Percentiles rank a stretch among this genome's conserved stretches.
Conservation (phyloP, 2,329 filamentous ascomycete species). For the Pestalotiopsis sp. region DNA sequence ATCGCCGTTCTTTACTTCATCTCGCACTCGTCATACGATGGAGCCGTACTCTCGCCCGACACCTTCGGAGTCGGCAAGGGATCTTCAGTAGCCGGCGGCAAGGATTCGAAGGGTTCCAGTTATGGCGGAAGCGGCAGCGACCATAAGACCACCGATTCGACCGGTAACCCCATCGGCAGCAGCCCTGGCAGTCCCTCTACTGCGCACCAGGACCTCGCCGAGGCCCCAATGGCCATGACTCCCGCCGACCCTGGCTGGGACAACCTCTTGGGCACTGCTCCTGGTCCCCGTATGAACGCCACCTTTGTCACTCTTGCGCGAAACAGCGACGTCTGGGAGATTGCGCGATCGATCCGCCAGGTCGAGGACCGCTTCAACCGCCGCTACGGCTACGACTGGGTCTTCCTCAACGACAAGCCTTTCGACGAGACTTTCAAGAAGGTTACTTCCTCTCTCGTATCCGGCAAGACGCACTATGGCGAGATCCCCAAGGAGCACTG, state of each 20-base stretch:
- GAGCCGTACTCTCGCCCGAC: constrained; percentile 46
- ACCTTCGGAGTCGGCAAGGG: constrained; percentile 26
- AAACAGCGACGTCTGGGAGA: constrained; percentile 95
- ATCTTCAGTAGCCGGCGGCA: neutral
- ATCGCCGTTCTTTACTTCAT: constrained; percentile 82
- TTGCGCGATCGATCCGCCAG: constrained; percentile 91
- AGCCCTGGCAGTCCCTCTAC: constrained; percentile 26
- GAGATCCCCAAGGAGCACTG: constrained; percentile 90
- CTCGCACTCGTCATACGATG: constrained; percentile 57
- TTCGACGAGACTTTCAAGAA: constrained; percentile 95
- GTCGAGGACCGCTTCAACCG: constrained; percentile 98
- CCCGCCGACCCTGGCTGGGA: constrained; percentile 56
- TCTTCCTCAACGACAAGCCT: constrained; percentile 94
- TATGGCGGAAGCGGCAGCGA: constrained; percentile 21
- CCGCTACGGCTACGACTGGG: constrained; percentile 98
- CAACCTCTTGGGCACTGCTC: constrained; percentile 52
- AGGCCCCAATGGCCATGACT: constrained; percentile 53
- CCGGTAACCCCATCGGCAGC: constrained; percentile 13
- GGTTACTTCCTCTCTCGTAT: constrained; percentile 85
- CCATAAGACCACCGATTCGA: constrained; percentile 19
- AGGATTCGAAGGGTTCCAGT: constrained; percentile 33
- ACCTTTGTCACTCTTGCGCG: constrained; percentile 96
- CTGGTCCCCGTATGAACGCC: constrained; percentile 85
- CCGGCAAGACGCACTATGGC: constrained; percentile 89
- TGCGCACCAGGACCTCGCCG: constrained; percentile 37